Conservation (phyloP, 305 asterid genomes). For the Withania somnifera region DNA sequence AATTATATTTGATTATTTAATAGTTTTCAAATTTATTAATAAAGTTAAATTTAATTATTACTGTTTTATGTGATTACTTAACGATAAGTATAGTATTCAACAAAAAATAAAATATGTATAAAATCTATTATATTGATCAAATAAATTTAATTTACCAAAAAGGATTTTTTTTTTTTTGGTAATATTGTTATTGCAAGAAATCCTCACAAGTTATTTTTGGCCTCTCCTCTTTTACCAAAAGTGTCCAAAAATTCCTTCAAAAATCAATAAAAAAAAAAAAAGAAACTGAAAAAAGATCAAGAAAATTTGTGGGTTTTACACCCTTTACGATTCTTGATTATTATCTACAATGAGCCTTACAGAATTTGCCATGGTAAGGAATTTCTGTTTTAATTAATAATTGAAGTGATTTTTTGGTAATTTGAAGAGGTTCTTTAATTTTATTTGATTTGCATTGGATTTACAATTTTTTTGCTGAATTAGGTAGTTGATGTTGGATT, state of each 20-base stretch:
- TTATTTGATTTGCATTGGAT: background rate
- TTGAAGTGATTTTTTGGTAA: background rate
- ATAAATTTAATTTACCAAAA: background rate
- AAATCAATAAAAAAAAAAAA: background rate
- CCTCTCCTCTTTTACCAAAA: background rate
- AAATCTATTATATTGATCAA: too few relatives aligned
- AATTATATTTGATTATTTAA: too few relatives aligned
- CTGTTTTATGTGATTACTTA: too few relatives aligned
- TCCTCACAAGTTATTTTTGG: background rate
- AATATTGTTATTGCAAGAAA: background rate
- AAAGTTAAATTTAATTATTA: too few relatives aligned
- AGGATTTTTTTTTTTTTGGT: background rate
- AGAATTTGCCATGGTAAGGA: conserved; percentile 57
- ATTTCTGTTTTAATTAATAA: background rate
- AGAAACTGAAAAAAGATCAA: background rate
- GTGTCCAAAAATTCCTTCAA: background rate
- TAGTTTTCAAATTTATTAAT: too few relatives aligned
- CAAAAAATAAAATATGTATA: too few relatives aligned
- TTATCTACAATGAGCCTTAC: conserved; percentile 36
- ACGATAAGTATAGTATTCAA: too few relatives aligned
- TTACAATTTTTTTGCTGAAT: background rate
- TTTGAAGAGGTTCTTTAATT: background rate
- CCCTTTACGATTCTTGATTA: background rate
- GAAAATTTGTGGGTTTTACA: background rate
- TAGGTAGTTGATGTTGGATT: background rate